Evolutionary conservation across 768 basidiomycete species (phyloP), one percentile per base, ranked within the genome.

Genomic region (Pulveroboletus sp.): DNA sequence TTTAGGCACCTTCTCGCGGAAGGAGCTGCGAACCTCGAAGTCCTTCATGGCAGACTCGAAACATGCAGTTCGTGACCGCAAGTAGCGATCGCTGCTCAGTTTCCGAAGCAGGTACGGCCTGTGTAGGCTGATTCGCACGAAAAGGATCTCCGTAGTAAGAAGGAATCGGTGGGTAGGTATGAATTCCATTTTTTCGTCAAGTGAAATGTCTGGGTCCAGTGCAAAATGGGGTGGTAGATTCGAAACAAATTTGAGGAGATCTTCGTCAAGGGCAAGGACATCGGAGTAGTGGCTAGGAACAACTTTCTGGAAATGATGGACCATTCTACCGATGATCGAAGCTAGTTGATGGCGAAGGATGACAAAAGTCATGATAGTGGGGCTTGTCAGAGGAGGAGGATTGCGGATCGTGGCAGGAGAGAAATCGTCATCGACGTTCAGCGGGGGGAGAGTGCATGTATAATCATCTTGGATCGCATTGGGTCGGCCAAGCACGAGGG

Each of bases 231-330:
- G 85, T 12, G 93, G 93, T 10, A 96, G 74, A 49, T 75, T 73
- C 31, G 78, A 74, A 54, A 91, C 81, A 61, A 93, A 92, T 57
- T 78, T 80, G 45, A 87, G 73, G 32, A 96, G 68, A 47, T 94
- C 89, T 26, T 91, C 89, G 59, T 96, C 93, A 24, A 96, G 76
- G 2, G 76, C 70, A 37, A 86, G 64, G 31, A 93, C 89, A 63
- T 95, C 92, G 23, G 82, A 78, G 66, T 95, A 95, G 58, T 88
- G 88, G 48, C 82, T 84, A 50, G 76, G 80, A 20, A 81, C 80
- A 29, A 93, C 82, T 70, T 87, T 85, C 64, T 95, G 93, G 69
- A 93, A 95, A 70, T 94, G 90, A 60, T 93, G 89, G 34, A 91
- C 89, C 62, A 96, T 91, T 27, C 83, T 84, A 14, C 92, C 93